These are phyloP conservation scores for Leavenworthia alabamica DNA, from an alignment of 345 rosid genomes.

Conservation along the genomic window DNA sequence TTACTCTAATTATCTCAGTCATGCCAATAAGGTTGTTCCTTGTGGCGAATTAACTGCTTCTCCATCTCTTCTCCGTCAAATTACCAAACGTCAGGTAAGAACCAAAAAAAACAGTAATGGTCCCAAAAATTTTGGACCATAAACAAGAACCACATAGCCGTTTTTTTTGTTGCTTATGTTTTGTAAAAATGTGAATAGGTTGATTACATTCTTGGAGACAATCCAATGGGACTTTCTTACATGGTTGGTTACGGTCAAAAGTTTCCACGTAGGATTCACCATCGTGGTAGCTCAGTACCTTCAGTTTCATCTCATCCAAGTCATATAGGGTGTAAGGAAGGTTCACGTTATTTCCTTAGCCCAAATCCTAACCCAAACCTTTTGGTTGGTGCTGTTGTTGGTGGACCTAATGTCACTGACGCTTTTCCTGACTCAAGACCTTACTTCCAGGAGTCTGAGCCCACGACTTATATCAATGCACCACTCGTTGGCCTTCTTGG, in stretches of 20 bases:
- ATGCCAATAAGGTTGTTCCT: conserved; percentile 47
- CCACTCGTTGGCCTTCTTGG: conserved; percentile 89
- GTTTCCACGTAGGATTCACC: conserved; percentile 87
- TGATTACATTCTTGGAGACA: conserved; percentile 91
- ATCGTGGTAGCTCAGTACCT: conserved; percentile 79
- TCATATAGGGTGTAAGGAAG: conserved; percentile 58
- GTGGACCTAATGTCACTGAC: conserved; percentile 80
- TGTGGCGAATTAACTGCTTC: conserved; percentile 56
- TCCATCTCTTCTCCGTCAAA: conserved; percentile 50
- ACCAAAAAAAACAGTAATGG: not conserved
- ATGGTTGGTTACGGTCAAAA: conserved; percentile 90
- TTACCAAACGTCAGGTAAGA: conserved; percentile 55
- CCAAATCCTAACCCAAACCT: conserved; percentile 75
- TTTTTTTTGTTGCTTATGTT: not conserved
- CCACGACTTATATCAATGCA: conserved; percentile 93
- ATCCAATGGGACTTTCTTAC: conserved; percentile 79
- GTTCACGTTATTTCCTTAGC: conserved; percentile 55
- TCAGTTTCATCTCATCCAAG: conserved; percentile 58
- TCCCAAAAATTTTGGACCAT: conserved; percentile 7
- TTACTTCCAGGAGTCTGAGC: conserved; percentile 81
- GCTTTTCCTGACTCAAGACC: conserved; percentile 77
- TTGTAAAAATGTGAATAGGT: conserved; percentile 41
- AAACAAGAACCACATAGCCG: conserved; percentile 19
- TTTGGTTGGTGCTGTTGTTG: conserved; percentile 75
- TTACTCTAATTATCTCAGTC: conserved; percentile 78